phyloP scores from a whole-genome alignment of 192 early-diverging fungal species.

The Mortierella claussenii region DNA sequence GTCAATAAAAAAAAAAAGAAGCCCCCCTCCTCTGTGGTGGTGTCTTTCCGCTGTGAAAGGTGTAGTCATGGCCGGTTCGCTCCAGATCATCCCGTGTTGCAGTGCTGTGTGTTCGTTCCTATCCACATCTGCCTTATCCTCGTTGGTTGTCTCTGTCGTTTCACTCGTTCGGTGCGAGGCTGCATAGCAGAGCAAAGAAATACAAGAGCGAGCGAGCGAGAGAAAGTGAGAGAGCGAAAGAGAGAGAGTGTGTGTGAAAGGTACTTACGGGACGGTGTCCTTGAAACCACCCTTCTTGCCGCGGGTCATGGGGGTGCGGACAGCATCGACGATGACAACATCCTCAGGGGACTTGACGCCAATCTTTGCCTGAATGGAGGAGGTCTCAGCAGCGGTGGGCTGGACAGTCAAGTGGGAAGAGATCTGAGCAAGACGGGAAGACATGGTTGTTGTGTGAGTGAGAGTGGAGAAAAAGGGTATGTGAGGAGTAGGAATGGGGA shows the following conservation, averaged over 20 bases:
- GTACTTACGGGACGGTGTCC: slow-evolving; percentile 77
- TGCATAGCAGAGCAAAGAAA: too few relatives aligned
- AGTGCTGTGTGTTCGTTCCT: too few relatives aligned
- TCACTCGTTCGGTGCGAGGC: too few relatives aligned
- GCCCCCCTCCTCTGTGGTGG: too few relatives aligned
- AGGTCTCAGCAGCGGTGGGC: slow-evolving; percentile 45
- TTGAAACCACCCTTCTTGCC: slow-evolving; percentile 85
- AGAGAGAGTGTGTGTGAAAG: not conserved
- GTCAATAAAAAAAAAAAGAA: too few relatives aligned
- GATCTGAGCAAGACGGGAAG: slow-evolving; percentile 67
- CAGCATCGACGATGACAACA: slow-evolving; percentile 82
- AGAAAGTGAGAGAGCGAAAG: not conserved
- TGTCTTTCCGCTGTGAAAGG: too few relatives aligned
- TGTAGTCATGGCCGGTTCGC: too few relatives aligned
- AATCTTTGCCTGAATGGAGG: slow-evolving; percentile 52
- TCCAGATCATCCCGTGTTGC: too few relatives aligned
- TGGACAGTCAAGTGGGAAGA: slow-evolving; percentile 60
- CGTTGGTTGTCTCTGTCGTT: not conserved
- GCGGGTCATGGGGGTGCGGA: slow-evolving; percentile 80
- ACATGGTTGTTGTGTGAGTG: slow-evolving; percentile 44
- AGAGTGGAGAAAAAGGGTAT: slow-evolving; percentile 10
- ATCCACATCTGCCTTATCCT: not conserved
- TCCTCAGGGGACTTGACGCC: slow-evolving; percentile 82
- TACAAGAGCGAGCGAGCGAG: not conserved
- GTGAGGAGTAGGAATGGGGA: not conserved